phyloP scores from a whole-genome alignment of 371 early-diverging fungal genomes.

The Mucor sp. region DNA sequence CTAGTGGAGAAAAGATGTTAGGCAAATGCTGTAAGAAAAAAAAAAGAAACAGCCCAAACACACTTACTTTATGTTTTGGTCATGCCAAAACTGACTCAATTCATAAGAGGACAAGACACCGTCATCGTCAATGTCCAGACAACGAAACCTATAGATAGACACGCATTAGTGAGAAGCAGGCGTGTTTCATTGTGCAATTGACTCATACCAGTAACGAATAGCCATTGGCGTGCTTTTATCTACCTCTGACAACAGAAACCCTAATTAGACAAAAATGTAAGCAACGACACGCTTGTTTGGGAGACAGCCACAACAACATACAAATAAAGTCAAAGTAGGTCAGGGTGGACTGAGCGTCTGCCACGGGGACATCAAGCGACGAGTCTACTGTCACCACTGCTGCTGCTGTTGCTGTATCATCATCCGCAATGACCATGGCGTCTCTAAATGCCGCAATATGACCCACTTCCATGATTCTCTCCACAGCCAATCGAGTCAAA shows the following conservation, averaged over 20 bases:
- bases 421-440: constrained; percentile 6
- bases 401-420: background rate
- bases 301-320: constrained; percentile 16
- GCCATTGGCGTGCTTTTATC: constrained; percentile 80
- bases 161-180: background rate
- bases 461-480: constrained; percentile 59
- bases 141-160: constrained; percentile 65
- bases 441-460: constrained; percentile 30
- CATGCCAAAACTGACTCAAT: constrained; percentile 80
- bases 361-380: background rate
- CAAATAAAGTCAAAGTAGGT: constrained; percentile 65
- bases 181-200: background rate
- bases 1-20: constrained; percentile 15
- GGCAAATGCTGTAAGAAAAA: no score
- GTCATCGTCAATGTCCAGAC: constrained; percentile 89
- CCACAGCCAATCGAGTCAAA: constrained; percentile 59
- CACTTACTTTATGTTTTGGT: constrained; percentile 60
- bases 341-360: constrained; percentile 14
- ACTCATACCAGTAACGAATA: constrained; percentile 80
- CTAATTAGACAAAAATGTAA: constrained; percentile 23
- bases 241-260: constrained; percentile 87
- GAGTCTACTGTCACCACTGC: background rate
- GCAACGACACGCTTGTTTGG: background rate
- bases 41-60: no score
- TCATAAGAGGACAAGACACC: constrained; percentile 83